Base-by-base conservation (phyloP, 768 basidiomycete species). In the Daedaleopsis sinensis region DNA sequence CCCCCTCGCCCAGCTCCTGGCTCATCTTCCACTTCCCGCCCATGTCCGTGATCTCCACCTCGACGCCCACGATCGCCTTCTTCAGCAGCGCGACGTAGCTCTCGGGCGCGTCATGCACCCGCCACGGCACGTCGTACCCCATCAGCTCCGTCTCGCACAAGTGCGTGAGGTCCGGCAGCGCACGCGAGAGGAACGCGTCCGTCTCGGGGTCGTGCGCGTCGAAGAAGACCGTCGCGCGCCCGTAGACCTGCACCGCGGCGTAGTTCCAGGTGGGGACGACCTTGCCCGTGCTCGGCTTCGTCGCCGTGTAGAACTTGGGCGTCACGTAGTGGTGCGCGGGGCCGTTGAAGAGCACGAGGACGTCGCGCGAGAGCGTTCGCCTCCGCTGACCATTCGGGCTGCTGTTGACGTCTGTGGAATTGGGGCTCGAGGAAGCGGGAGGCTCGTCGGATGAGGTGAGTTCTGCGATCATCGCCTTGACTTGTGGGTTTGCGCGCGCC, bases 251-350 rank as follows among this genome's bases (percentile, higher is more conserved):
- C 19, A 71, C 71, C 2, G 71, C 70, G 35, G 66, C 57, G 62
- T 71, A 72, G 61, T 72, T 59, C 71, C 71, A 72, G 5, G 71
- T 72, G 0, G 70, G 68, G 1, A 71, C 71, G 27, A 68, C 67
- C 53, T 71, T 71, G 18, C 67, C 71, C n/a, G 70, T 70, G 6
- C 59, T 23, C 21, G 70, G 70, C 57, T 72, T 72, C n/a, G 71
- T 72, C 61, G 60, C 62, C 18, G 57, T 65, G 68, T 72, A 72
- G 57, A 69, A 70, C 55, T 66, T 69, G 6, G 71, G 69, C 19
- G 71, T 67, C 15, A 72, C 62, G 58, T 72, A 72, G 68, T 67
- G 67, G 42, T 70, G 67, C n/a, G 55, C 61, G 18, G 68, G 66
- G 5, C 42, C 64, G 36, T 59, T 70, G 64, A 72, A 72, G 9